Evolutionary conservation across 1,284 basidiomycete genomes (phyloP).

Genomic region (Cutaneotrichosporon sp.): DNA sequence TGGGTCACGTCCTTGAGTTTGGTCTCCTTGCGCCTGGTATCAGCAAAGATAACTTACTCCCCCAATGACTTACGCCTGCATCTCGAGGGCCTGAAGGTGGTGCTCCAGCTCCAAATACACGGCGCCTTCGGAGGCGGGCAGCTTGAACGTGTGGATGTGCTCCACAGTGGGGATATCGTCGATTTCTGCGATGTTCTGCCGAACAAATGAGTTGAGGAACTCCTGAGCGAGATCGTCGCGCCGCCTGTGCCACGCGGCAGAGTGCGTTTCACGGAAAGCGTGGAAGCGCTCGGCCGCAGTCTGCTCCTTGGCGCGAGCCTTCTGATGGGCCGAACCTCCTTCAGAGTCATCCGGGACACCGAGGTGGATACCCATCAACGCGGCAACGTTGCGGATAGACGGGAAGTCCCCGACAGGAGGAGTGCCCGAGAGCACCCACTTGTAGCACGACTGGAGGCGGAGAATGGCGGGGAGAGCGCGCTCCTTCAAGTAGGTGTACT

Average conservation of each 20-base stretch:
- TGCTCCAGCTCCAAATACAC: constrained; percentile 97
- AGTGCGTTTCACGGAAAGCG: constrained; percentile 93
- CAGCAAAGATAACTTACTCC: neutral
- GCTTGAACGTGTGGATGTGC: constrained; percentile 66
- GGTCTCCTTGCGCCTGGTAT: constrained; percentile 70
- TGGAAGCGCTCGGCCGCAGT: constrained; percentile 92
- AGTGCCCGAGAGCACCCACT: constrained; percentile 95
- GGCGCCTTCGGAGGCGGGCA: constrained; percentile 91
- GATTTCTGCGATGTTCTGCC: constrained; percentile 96
- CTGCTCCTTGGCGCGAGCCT: constrained; percentile 77
- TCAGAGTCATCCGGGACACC: constrained; percentile 88
- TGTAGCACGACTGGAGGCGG: constrained; percentile 71
- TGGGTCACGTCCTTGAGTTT: constrained; percentile 57
- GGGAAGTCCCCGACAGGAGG: constrained; percentile 90
- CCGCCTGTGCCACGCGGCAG: constrained; percentile 85
- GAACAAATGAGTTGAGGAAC: constrained; percentile 80
- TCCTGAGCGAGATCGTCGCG: constrained; percentile 78
- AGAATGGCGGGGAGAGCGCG: constrained; percentile 77
- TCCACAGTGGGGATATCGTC: constrained; percentile 85
- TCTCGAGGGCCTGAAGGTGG: constrained; percentile 65
- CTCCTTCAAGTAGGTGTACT: constrained; percentile 90
- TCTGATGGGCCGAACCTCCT: constrained; percentile 70
- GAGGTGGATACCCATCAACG: constrained; percentile 80
- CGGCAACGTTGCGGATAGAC: constrained; percentile 75
- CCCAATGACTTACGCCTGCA: constrained; percentile 45